Base-by-base conservation (phyloP, 2,329 filamentous ascomycete genomes). In the Zopfia rhizophila region DNA sequence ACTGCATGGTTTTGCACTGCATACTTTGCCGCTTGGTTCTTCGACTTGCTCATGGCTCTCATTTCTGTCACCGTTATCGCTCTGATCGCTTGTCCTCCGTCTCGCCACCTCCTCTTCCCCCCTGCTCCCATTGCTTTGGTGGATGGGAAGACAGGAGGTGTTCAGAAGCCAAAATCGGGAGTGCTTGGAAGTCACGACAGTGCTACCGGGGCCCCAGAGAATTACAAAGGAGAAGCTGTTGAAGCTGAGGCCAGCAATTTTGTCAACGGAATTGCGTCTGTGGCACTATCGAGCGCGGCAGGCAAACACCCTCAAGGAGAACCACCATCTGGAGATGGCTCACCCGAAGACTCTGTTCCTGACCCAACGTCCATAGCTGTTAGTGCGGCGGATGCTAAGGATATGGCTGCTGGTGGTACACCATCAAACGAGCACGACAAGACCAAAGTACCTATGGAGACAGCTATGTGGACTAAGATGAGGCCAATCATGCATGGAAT, bases 161-260 rank as follows among this genome's bases (percentile, higher is more conserved):
- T 93, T 1, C 85, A 94, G 68, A 92, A 88, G 59, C 90, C 90
- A 1, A 83, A 84, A 38, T 82, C 90, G 3, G 90, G 90, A 1
- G 84, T 91, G 0, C 73, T 94, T 0, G 90, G 88, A 1, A 91
- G 87, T 14, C 82, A 86, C 19, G 88, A 91, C 48, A 91, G 87
- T 45, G 81, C 88, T 0, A 95, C 90, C 0, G 91, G 90, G 1
- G 90, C 90, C 0, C 87, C 90, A 0, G 89, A 96, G 66, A 90
- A 90, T 55, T 83, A 90, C 72, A 87, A 90, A 65, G 90, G 91
- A 18, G 90, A 94, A 66, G 89, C 89, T 0, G 88, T 91, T 1
- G 90, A 95, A 66, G 83, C 89, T 50, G 90, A 95, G 67, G 91
- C 91, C 1, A 87, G 82, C 58, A 92, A 91, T 64, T 87, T 95